Percentiles rank a stretch among this genome's conserved stretches.
phyloP scores from a whole-genome alignment of 1,284 basidiomycete genomes.

The Cutaneotrichosporon daszewskae region DNA sequence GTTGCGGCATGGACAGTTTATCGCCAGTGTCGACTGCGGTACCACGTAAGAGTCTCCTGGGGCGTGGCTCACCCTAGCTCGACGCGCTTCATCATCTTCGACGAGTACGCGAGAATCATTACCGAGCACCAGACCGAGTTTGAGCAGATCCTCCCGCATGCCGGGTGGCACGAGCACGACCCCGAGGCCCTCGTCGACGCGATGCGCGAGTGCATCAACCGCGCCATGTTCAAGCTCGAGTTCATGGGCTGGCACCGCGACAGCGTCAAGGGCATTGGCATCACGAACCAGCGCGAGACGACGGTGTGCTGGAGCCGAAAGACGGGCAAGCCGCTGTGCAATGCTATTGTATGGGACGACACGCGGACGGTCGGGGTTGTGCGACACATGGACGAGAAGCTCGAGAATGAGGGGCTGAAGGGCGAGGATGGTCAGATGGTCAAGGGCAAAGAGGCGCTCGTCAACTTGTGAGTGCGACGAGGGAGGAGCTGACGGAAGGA shows the following conservation, averaged over 20 bases:
- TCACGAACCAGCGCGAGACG: conserved; percentile 98
- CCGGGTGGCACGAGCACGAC: conserved; percentile 96
- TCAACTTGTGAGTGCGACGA: too few species aligned
- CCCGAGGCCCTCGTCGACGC: conserved; percentile 73
- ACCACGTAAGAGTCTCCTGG: conserved; percentile 64
- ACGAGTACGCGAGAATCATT: conserved; percentile 80
- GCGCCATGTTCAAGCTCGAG: conserved; percentile 68
- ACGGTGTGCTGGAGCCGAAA: conserved; percentile 87
- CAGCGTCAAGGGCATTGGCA: conserved; percentile 84
- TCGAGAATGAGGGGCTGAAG: conserved; percentile 69
- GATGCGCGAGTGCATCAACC: conserved; percentile 71
- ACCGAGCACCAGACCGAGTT: conserved; percentile 85
- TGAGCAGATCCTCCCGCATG: conserved; percentile 81
- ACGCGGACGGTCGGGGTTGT: conserved; percentile 81
- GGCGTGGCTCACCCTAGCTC: conserved; percentile 56
- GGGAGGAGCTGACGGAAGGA: too few species aligned
- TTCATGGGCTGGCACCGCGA: conserved; percentile 62
- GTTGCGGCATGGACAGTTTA: conserved; percentile 56
- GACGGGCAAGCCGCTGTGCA: conserved; percentile 81
- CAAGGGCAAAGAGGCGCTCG: conserved; percentile 55
- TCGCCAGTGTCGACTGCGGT: conserved; percentile 84
- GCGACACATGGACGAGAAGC: conserved; percentile 66
- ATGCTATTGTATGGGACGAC: conserved; percentile 95
- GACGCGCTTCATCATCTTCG: conserved; percentile 89
- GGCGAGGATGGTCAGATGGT: conserved; percentile 46